Percentiles rank a stretch among this genome's conserved stretches.
Conservation (phyloP, 495 filamentous ascomycete species). For the Annulohypoxylon maeteangense region DNA sequence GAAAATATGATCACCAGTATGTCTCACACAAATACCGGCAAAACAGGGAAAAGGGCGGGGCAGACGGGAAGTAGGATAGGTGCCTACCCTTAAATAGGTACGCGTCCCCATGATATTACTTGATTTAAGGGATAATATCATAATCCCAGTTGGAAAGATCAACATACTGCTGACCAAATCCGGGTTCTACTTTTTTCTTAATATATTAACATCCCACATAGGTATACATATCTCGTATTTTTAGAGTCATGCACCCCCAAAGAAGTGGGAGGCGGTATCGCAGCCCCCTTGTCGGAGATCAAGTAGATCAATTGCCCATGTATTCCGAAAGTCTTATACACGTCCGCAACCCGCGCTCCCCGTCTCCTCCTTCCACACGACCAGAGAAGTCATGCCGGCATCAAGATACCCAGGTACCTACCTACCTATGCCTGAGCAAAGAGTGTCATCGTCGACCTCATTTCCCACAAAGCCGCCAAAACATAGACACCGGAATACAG, state of each 20-base stretch:
- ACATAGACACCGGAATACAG: too few species aligned
- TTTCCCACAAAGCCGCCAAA: too few species aligned
- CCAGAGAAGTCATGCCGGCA: too few species aligned
- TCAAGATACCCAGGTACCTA: too few species aligned
- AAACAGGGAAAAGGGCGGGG: slow-evolving; percentile 1
- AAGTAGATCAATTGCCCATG: neutral
- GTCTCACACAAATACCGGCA: neutral
- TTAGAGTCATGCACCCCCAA: neutral
- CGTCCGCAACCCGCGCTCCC: too few species aligned
- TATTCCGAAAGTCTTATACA: neutral
- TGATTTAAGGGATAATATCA: neutral
- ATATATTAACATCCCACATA: slow-evolving; percentile 5
- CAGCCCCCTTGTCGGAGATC: neutral
- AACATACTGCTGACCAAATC: neutral
- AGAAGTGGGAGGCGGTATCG: neutral
- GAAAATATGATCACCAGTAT: neutral
- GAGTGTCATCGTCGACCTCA: too few species aligned
- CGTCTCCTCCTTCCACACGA: too few species aligned
- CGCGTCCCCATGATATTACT: neutral
- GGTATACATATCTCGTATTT: neutral
- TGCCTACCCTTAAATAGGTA: neutral
- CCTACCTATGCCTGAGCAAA: too few species aligned
- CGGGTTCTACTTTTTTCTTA: neutral
- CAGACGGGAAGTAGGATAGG: slow-evolving; percentile 10
- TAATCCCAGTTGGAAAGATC: neutral